These are phyloP conservation scores for Microbotryum lychnidis-dioicae DNA, from an alignment of 1,284 basidiomycete species.

Conservation along the genomic window DNA sequence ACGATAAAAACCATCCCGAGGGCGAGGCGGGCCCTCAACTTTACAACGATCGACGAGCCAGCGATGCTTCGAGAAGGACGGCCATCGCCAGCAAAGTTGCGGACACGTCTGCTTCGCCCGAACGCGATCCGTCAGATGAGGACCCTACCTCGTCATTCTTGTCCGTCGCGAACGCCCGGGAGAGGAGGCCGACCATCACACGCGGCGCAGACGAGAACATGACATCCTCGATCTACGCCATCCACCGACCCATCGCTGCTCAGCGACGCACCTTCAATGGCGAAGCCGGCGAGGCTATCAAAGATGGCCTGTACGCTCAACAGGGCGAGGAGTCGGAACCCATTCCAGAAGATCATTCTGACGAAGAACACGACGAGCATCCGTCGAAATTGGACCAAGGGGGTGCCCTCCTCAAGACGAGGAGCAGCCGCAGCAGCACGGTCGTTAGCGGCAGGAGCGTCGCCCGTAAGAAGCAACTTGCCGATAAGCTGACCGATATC, in stretches of 20 bases:
- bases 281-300: slow-evolving; percentile 17
- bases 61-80: background rate
- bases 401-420: slow-evolving; percentile 7
- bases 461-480: slow-evolving; percentile 62
- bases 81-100: background rate
- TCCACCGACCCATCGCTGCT: slow-evolving; percentile 65
- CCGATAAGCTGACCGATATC: slow-evolving; percentile 73
- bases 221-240: slow-evolving; percentile 73
- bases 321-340: slow-evolving; percentile 36
- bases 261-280: slow-evolving; percentile 5
- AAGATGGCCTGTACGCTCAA: slow-evolving; percentile 1
- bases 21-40: background rate
- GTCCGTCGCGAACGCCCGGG: background rate
- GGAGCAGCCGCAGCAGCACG: slow-evolving; percentile 37
- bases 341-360: slow-evolving; percentile 53
- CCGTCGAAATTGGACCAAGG: too few species aligned
- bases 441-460: slow-evolving; percentile 62
- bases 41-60: background rate
- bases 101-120: background rate
- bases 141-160: slow-evolving; percentile 2
- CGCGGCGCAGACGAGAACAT: slow-evolving; percentile 36
- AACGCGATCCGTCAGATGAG: background rate
- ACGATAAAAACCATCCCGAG: background rate
- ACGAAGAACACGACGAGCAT: too few species aligned
- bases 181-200: background rate